phyloP scores from a whole-genome alignment of 208 protist genomes.

The Leishmania tarentolae region DNA sequence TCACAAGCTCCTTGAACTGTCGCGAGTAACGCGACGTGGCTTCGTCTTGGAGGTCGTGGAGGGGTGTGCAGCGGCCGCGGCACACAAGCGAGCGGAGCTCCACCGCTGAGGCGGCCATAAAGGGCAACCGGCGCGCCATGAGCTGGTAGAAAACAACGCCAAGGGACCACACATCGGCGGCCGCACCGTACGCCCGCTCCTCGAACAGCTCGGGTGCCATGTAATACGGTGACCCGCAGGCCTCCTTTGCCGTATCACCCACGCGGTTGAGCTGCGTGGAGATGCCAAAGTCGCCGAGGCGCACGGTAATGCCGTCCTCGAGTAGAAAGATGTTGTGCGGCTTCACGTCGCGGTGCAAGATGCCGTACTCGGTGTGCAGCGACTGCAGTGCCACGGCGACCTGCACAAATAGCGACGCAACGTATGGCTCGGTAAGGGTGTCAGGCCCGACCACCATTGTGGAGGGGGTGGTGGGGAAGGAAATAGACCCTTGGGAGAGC shows the following conservation, averaged over 20 bases:
- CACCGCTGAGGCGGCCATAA: slow-evolving; percentile 31
- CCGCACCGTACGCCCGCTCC: slow-evolving; percentile 87
- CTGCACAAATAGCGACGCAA: slow-evolving; percentile 78
- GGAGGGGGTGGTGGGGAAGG: background rate
- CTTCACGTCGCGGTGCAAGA: slow-evolving; percentile 91
- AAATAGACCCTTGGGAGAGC: background rate
- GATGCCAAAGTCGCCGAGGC: slow-evolving; percentile 89
- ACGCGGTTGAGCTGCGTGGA: slow-evolving; percentile 53
- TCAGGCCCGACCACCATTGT: background rate
- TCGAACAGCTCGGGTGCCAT: slow-evolving; percentile 93
- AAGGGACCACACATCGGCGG: slow-evolving; percentile 95
- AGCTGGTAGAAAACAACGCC: slow-evolving; percentile 96
- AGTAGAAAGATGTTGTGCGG: slow-evolving; percentile 89
- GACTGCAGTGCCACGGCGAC: slow-evolving; percentile 61
- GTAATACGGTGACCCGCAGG: slow-evolving; percentile 90
- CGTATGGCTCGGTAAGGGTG: slow-evolving; percentile 36
- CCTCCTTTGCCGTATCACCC: slow-evolving; percentile 52
- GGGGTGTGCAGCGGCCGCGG: slow-evolving; percentile 18
- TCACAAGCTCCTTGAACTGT: slow-evolving; percentile 58
- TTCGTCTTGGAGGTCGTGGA: slow-evolving; percentile 14
- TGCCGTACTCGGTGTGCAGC: slow-evolving; percentile 64
- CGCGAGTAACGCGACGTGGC: slow-evolving; percentile 39
- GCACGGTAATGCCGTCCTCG: slow-evolving; percentile 50
- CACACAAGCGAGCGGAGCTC: slow-evolving; percentile 12
- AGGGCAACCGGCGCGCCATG: slow-evolving; percentile 66